phyloP scores from a whole-genome alignment of 371 early-diverging fungal species.

The Umbelopsis sp. region DNA sequence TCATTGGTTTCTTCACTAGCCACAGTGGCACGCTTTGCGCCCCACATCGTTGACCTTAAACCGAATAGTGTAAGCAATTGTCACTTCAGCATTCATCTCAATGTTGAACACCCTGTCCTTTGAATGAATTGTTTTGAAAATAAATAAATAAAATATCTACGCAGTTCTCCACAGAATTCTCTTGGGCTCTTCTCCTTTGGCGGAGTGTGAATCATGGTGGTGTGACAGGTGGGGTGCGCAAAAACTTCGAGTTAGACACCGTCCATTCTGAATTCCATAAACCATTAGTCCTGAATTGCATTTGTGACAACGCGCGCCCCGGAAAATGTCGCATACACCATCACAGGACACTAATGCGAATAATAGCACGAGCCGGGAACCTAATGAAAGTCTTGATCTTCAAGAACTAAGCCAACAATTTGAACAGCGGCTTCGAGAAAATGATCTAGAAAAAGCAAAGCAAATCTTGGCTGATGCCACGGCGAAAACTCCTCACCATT shows the following conservation, averaged over 20 bases:
- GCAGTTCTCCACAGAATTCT: neutral
- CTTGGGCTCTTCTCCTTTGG: neutral
- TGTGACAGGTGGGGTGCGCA: slow-evolving; percentile 9
- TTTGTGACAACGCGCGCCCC: neutral
- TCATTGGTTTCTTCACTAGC: too few relatives aligned
- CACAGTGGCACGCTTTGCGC: too few relatives aligned
- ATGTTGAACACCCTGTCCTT: too few relatives aligned
- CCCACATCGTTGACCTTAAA: too few relatives aligned
- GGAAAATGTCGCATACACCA: neutral
- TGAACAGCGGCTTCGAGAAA: neutral
- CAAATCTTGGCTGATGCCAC: neutral
- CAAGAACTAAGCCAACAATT: slow-evolving; percentile 1
- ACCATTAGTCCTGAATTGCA: neutral
- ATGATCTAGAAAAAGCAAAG: slow-evolving; percentile 5
- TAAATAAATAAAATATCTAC: too few relatives aligned
- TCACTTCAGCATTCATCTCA: too few relatives aligned
- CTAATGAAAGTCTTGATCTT: neutral
- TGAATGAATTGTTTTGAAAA: too few relatives aligned
- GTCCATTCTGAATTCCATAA: neutral
- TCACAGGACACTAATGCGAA: slow-evolving; percentile 4
- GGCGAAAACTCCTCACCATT: slow-evolving; percentile 6
- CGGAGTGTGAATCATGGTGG: slow-evolving; percentile 7
- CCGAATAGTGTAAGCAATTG: too few relatives aligned
- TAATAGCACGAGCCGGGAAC: neutral
- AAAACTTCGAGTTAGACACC: neutral